Evolutionary conservation across 2,329 filamentous ascomycete genomes (phyloP).

Genomic region (Dactylellina leptospora): DNA sequence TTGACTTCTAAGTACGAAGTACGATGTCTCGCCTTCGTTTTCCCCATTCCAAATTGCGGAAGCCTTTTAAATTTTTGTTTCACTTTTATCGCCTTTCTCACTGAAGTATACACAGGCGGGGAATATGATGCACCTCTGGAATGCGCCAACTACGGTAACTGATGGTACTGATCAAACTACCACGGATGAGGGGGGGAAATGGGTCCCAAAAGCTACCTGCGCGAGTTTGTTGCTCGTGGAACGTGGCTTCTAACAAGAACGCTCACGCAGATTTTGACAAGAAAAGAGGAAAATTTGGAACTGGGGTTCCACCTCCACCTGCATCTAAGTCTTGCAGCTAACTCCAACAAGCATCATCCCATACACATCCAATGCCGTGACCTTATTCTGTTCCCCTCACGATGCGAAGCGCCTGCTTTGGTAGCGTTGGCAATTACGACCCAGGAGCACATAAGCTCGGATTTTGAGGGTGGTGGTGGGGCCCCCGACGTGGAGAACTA

Average conservation of each 20-base stretch:
- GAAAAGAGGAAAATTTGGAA: too few species aligned
- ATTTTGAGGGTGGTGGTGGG: constrained; percentile 26
- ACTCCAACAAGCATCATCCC: constrained; percentile 31
- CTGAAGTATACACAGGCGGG: neutral
- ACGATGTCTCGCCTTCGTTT: neutral
- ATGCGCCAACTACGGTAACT: neutral
- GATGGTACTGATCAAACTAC: too few species aligned
- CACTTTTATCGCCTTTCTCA: neutral
- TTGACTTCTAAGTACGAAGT: neutral
- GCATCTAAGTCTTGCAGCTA: constrained; percentile 28
- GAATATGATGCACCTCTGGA: neutral
- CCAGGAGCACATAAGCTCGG: constrained; percentile 16
- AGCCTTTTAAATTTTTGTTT: neutral
- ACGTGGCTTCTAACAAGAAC: constrained; percentile 4
- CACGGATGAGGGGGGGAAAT: constrained; percentile 1
- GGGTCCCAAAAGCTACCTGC: neutral
- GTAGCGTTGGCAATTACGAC: neutral
- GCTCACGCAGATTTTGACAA: constrained; percentile 9
- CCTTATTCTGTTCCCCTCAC: constrained; percentile 11
- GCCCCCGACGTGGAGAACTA: neutral
- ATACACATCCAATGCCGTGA: too few species aligned
- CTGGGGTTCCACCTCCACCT: constrained; percentile 17
- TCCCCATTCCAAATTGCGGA: neutral
- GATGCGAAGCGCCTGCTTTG: constrained; percentile 17
- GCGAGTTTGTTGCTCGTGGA: neutral